Base-by-base conservation (phyloP, 768 basidiomycete genomes). In the Mycena olivaceomarginata region DNA sequence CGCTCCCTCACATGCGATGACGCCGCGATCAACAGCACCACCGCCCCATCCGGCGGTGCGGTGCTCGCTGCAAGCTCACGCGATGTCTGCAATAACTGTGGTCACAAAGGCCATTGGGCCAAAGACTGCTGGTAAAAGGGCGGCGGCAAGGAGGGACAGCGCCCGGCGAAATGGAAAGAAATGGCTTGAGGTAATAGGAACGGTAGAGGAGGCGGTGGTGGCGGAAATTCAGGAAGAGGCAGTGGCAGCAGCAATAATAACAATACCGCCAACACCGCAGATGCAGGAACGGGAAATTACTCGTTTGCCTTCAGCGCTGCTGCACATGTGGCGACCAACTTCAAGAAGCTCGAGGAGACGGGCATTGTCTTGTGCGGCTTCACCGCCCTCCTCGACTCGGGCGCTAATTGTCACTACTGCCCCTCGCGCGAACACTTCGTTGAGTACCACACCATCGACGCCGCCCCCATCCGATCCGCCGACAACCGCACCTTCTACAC, bases 321-420 rank as follows among this genome's bases (percentile, higher is more conserved):
- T 9, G 18, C 48, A 6, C 12, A 51, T 6, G 48, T 51, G 2
- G 48, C 15, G 7, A 51, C 48, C 13, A 4, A 51, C 48, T 51
- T 51, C 48, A 20, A 1, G 13, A 20, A 51, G 18, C 12, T 51
- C 15, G 48, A 51, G 48, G 7, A 51, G 48, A 1, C 15, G 2
- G 48, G 48, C 13, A 51, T 51, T 6, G 48, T 51, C 48, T 15
- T 15, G 2, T 15, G 48, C 18, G 48, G 48, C 4, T 51, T n/a
- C 18, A 51, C 48, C 6, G 48, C 48, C 7, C 48, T 51, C 15
- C 22, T 75, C 2, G 74, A 75, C 22, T 45, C 67, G 16, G 74
- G 74, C 51, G 74, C 74, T 5, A 75, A 60, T 15, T 48, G 53
- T 16, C 62, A 75, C 53, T 75, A 64, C 20, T 75, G 60, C 63